phyloP scores from a whole-genome alignment of 257 asterid species.

The Verbascum thapsus region DNA sequence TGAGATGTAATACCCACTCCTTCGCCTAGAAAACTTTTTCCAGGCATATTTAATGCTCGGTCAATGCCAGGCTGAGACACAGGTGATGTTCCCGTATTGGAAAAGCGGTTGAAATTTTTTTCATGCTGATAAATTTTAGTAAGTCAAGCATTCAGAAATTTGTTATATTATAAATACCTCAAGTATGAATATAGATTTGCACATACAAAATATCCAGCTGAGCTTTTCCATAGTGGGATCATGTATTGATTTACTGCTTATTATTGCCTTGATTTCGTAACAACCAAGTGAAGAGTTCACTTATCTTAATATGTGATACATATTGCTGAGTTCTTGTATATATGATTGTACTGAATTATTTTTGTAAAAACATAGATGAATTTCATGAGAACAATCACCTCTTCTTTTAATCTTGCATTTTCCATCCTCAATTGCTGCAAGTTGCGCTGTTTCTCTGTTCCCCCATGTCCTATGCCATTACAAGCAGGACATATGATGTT shows the following conservation, averaged over 20 bases:
- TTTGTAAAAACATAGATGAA: background rate
- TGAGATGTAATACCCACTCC: conserved; percentile 23
- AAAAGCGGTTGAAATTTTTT: background rate
- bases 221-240: no score
- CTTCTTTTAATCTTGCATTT: conserved; percentile 42
- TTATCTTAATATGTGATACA: background rate
- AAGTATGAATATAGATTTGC: background rate
- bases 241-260: background rate
- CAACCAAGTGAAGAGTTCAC: background rate
- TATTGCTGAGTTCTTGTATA: background rate
- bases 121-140: conserved; percentile 33
- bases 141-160: background rate
- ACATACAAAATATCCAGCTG: background rate
- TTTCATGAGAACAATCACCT: conserved; percentile 27
- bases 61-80: conserved; percentile 24
- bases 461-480: conserved; percentile 28
- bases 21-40: conserved; percentile 28
- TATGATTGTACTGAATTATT: background rate
- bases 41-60: conserved; percentile 21
- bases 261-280: background rate
- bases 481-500: conserved; percentile 37
- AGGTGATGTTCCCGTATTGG: conserved; percentile 35
- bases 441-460: conserved; percentile 30
- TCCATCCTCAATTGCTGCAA: conserved; percentile 36
- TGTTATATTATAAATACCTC: background rate